Evolutionary conservation across 495 filamentous ascomycete genomes (phyloP).

Genomic region (Lineolata rhizophorae): DNA sequence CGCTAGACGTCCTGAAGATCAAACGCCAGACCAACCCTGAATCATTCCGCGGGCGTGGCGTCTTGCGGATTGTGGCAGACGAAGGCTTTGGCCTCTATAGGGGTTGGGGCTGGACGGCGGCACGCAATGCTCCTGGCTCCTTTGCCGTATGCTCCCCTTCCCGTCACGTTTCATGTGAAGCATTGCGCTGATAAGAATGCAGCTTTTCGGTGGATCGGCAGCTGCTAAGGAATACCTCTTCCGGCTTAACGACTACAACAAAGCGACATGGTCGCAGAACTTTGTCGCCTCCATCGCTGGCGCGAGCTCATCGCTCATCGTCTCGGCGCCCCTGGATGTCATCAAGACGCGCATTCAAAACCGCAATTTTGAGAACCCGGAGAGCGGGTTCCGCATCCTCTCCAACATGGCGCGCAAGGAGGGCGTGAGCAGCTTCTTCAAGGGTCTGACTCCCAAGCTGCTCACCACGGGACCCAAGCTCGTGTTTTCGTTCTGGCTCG

Average conservation of each 20-base stretch:
- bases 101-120: conserved; percentile 94
- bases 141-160: conserved; percentile 54
- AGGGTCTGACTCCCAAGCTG: conserved; percentile 89
- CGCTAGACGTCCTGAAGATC: conserved; percentile 95
- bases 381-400: conserved; percentile 76
- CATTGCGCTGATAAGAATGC: conserved; percentile 6
- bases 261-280: conserved; percentile 85
- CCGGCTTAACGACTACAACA: conserved; percentile 76
- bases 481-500: conserved; percentile 98
- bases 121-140: conserved; percentile 86
- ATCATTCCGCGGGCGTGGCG: conserved; percentile 82
- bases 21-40: conserved; percentile 99
- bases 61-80: conserved; percentile 73
- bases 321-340: conserved; percentile 90
- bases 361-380: conserved; percentile 93
- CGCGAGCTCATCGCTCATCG: conserved; percentile 74
- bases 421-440: conserved; percentile 77
- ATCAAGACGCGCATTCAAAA: conserved; percentile 99
- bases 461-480: conserved; percentile 98
- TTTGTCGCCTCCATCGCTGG: conserved; percentile 91
- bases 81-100: conserved; percentile 93
- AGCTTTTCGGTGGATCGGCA: conserved; percentile 97
- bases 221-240: conserved; percentile 94
- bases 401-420: conserved; percentile 82
- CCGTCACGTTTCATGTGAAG: neutral